Evolutionary conservation across 2,329 filamentous ascomycete genomes (phyloP).

Genomic region (Diaporthe capsici): DNA sequence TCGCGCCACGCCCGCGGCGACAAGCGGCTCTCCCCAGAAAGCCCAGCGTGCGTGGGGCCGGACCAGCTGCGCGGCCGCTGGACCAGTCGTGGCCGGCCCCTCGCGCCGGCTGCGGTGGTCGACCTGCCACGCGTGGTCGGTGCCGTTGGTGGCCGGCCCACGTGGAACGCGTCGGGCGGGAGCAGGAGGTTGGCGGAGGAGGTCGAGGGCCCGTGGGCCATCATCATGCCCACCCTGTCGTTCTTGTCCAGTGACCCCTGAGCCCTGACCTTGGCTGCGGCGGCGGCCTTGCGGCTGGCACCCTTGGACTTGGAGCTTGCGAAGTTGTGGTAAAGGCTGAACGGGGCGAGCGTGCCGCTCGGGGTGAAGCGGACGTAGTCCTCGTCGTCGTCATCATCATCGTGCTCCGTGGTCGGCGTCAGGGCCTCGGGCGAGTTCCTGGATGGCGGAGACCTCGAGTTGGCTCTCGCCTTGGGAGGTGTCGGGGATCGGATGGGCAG

Average conservation of each 20-base stretch:
- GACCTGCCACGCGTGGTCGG: constrained; percentile 46
- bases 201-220: constrained; percentile 30
- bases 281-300: constrained; percentile 37
- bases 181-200: constrained; percentile 50
- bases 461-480: constrained; percentile 57
- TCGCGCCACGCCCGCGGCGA: constrained; percentile 68
- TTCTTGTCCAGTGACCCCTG: constrained; percentile 21
- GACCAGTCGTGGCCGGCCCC: constrained; percentile 48
- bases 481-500: constrained; percentile 48
- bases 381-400: constrained; percentile 62
- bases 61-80: constrained; percentile 49
- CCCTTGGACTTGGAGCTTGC: constrained; percentile 38
- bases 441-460: constrained; percentile 48
- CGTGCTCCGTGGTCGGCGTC: constrained; percentile 47
- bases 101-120: constrained; percentile 50
- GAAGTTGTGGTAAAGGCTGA: constrained; percentile 42
- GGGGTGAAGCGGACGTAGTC: constrained; percentile 60
- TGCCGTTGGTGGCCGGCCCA: constrained; percentile 32
- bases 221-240: constrained; percentile 40
- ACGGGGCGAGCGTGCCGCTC: constrained; percentile 48
- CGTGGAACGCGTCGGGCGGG: constrained; percentile 42
- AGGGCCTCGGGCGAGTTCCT: constrained; percentile 60
- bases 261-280: constrained; percentile 42
- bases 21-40: constrained; percentile 46
- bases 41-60: constrained; percentile 6